Evolutionary conservation across 2,329 filamentous ascomycete species (phyloP), one percentile per base, ranked within the genome.

Genomic region (Fusarium sp.): DNA sequence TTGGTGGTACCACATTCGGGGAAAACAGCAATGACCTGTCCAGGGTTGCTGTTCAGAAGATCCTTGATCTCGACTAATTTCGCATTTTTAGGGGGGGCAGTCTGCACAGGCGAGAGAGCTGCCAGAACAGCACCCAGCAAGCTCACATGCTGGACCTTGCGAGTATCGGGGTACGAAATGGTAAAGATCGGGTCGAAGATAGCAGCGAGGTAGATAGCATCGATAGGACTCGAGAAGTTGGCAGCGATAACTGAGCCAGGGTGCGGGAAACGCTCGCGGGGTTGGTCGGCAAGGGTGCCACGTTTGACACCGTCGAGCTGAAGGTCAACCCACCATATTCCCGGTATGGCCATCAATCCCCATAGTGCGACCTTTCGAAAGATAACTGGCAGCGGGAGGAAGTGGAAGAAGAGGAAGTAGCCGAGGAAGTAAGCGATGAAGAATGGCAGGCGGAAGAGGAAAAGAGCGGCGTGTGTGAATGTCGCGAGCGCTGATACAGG

Each of bases 301-400:
- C 95, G 94, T 84, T 94, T 95, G 61, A 99, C 96, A 66, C 96
- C 96, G 81, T 99, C 96, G 75, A 99, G 94, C 82, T 98, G 96
- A n/a, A 99, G 86, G 83, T 99, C 96, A 64, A 98, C 92, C 96
- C 96, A 98, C 95, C 95, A 98, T 66, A 99, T 94, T 35, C 96
- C 96, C 0, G 95, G 94, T 67, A 97, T 93, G 42, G 91, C 93
- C 76, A 99, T 89, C 74, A 98, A 89, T 69, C 91, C 89, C 96
- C 96, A 98, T 60, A 98, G 85, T 55, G 94, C 90, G 18, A 93
- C 90, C 84, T 98, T 98, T 79, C 94, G 94, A 48, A 91, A 79
- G 66, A 87, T 81, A 38, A 85, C 83, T 20, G 88, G 88, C 26
- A 90, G 80, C 0, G 95, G 95, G 20, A 98, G 89, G 88, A 92